Evolutionary conservation across 495 filamentous ascomycete genomes (phyloP).

Genomic region (Penicillium cosmopolitanum): DNA sequence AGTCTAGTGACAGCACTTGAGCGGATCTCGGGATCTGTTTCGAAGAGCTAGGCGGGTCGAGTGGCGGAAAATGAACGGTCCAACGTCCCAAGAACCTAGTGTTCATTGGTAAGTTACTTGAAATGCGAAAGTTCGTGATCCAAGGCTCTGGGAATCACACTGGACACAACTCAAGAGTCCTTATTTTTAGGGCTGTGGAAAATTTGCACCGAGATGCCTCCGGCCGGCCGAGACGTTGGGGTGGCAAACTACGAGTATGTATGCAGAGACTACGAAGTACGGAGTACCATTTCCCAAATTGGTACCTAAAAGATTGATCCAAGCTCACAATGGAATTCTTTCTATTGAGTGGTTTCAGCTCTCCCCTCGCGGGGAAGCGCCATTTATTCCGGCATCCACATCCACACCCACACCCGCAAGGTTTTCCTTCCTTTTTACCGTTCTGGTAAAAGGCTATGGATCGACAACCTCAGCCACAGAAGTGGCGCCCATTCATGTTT

Average conservation of each 20-base stretch:
- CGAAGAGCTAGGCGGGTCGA: background rate
- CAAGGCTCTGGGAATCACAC: background rate
- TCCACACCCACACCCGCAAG: background rate
- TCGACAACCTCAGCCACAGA: conserved; percentile 24
- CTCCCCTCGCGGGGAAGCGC: conserved; percentile 16
- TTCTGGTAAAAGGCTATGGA: conserved; percentile 16
- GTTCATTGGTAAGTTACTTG: background rate
- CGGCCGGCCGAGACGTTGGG: conserved; percentile 1
- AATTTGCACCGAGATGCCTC: background rate
- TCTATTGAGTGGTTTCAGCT: conserved; percentile 16
- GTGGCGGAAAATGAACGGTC: conserved; percentile 1
- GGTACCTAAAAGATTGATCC: background rate
- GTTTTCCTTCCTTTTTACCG: conserved; percentile 8
- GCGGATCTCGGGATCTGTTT: conserved; percentile 10
- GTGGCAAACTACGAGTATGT: background rate
- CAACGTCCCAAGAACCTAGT: background rate
- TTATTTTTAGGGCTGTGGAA: background rate
- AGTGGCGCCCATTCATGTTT: conserved; percentile 16
- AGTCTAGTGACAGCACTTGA: conserved; percentile 10
- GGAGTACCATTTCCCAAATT: background rate
- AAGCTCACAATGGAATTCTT: conserved; percentile 9
- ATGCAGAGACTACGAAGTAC: no score
- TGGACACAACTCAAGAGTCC: background rate
- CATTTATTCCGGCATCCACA: background rate
- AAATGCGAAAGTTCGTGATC: background rate